Evolutionary conservation across 768 basidiomycete genomes (phyloP), one percentile per base, ranked within the genome.

Genomic region (Leccinum variicolor): DNA sequence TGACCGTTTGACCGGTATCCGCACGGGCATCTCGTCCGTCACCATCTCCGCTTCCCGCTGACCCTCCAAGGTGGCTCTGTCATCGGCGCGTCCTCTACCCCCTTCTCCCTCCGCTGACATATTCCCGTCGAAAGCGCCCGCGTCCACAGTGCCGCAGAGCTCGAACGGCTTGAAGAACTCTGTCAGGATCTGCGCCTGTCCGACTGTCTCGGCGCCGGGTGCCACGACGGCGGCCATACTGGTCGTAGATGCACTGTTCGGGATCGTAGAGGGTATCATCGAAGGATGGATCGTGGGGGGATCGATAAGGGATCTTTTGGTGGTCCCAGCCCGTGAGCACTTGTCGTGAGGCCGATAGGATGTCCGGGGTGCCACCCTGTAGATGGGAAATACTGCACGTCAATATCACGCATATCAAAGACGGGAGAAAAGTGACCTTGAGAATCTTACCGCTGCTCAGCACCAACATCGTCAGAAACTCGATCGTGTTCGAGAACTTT

Each of bases 281-380:
- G 91, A 92, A 0, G 92, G 87, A 69, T 95, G 92, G 3, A 91
- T 69, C 8, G 77, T 66, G 0, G 96, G 94, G 94, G 93, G 3
- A 76, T 69, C 6, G 93, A 92, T 92, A 98, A 0, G 92, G 90
- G 11, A 98, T 96, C 68, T 94, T 96, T 70, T 97, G 94, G 57
- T 92, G 85, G 66, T 98, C 98, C 95, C 96, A 99, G 69, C 98
- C 94, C 50, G 78, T 83, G 1, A 98, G 73, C 25, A 98, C 81
- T 13, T 88, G 84, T 31, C 92, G 86, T 0, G 95, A 93, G 0
- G 93, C 83, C 6, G 89, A 79, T 45, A 87, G 83, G 31, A 95
- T 71, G 71, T 98, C 94, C 2, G 96, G 95, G 0, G 93, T 89
- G 50, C 96, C 96, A 29, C 94, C 94, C 89, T 92, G 62, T 29